Conservation (phyloP, 495 filamentous ascomycete genomes). For the Aspergillus panamensis region DNA sequence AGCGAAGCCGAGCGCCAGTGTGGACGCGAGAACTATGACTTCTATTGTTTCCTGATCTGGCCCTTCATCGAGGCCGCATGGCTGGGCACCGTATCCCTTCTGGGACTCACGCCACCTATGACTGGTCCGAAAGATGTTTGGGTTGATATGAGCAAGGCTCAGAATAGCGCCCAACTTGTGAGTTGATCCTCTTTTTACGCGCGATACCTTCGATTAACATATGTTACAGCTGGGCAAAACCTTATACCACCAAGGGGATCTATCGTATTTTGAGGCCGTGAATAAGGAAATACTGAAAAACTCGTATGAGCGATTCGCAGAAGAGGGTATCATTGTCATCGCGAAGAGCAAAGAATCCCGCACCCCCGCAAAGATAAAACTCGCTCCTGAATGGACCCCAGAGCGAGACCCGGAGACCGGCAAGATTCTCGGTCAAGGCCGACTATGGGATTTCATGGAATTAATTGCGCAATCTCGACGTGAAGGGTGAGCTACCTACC, state of each 20-base stretch:
- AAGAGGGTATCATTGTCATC: conserved; percentile 82
- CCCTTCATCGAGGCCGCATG: conserved; percentile 92
- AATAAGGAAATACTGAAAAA: conserved; percentile 97
- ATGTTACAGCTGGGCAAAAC: conserved; percentile 78
- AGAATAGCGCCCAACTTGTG: conserved; percentile 80
- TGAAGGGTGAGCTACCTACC: conserved; percentile 61
- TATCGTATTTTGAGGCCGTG: conserved; percentile 95
- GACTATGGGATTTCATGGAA: conserved; percentile 87
- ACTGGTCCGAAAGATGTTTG: conserved; percentile 60
- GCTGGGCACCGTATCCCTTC: conserved; percentile 82
- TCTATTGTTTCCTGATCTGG: conserved; percentile 98
- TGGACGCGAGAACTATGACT: conserved; percentile 92
- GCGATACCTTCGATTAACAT: neutral
- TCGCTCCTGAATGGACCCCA: conserved; percentile 78
- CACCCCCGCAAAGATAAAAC: conserved; percentile 53
- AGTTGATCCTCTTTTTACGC: conserved; percentile 19
- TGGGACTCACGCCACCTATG: conserved; percentile 75
- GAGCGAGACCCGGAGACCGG: conserved; percentile 58
- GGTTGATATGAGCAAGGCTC: conserved; percentile 73
- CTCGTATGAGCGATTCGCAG: conserved; percentile 79
- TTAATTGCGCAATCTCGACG: conserved; percentile 75
- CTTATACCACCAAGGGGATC: conserved; percentile 92
- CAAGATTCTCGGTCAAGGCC: conserved; percentile 61
- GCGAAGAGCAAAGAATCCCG: conserved; percentile 58
- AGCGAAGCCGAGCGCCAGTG: conserved; percentile 67